A percentile compares a stretch with the other conserved stretches of the same genome.
Evolutionary conservation across 306 rosid genomes (phyloP).

Genomic region (Betula pendula): DNA sequence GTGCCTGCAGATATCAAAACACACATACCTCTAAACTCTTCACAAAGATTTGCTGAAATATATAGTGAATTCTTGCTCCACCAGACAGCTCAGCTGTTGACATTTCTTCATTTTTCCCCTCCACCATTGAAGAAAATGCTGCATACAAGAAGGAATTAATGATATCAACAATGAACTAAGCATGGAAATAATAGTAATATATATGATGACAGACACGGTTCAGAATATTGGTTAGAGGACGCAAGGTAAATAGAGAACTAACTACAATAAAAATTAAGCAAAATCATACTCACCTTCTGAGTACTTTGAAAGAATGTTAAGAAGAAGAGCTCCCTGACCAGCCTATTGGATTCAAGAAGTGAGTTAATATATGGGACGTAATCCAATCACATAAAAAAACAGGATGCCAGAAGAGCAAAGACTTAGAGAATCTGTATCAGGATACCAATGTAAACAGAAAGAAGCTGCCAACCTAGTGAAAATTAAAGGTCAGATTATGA

Average conservation of each 20-base stretch:
- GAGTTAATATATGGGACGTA: slow-evolving; percentile 15
- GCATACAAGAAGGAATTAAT: slow-evolving; percentile 31
- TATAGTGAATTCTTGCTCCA: slow-evolving; percentile 93
- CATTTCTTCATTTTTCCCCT: slow-evolving; percentile 98
- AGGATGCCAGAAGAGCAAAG: not conserved
- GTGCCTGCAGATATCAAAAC: slow-evolving; percentile 13
- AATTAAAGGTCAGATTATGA: not conserved
- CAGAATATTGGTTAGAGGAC: slow-evolving; percentile 14
- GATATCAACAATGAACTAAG: slow-evolving; percentile 11
- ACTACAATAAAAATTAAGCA: slow-evolving; percentile 19
- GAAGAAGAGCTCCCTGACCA: slow-evolving; percentile 97
- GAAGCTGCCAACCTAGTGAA: not conserved
- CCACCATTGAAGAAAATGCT: slow-evolving; percentile 96
- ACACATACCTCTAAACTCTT: slow-evolving; percentile 84
- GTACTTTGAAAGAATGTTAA: slow-evolving; percentile 91
- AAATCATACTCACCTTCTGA: slow-evolving; percentile 66
- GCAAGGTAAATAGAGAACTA: slow-evolving; percentile 7
- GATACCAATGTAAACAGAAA: not conserved
- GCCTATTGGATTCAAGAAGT: slow-evolving; percentile 52
- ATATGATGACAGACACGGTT: not conserved
- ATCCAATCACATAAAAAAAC: slow-evolving; percentile 16
- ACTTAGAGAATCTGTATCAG: not conserved
- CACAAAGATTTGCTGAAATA: slow-evolving; percentile 90
- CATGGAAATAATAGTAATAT: not conserved
- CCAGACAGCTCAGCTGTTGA: slow-evolving; percentile 90